These are phyloP conservation scores for Rhodamnia rubescens DNA, from an alignment of 345 rosid species.

Conservation along the genomic window DNA sequence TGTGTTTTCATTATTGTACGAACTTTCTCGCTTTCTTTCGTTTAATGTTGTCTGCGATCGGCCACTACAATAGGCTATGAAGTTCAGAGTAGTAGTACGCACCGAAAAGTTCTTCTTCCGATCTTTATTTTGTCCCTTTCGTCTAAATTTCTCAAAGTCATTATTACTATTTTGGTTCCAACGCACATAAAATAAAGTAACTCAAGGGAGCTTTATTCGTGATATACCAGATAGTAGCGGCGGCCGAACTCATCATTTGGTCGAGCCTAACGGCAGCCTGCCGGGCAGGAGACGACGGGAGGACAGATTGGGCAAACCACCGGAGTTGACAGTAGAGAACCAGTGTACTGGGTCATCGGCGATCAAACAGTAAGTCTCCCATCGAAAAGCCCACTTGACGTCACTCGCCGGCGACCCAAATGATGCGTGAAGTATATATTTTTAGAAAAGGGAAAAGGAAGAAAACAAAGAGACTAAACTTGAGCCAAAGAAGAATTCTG, in stretches of 20 bases:
- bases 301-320: neutral
- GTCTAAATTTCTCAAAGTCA: no score
- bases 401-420: constrained; percentile 49
- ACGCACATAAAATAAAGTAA: neutral
- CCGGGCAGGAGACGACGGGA: neutral
- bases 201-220: neutral
- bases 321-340: constrained; percentile 55
- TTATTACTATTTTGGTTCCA: no score
- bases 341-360: constrained; percentile 86
- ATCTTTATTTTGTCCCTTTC: no score
- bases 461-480: neutral
- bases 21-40: no score
- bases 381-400: constrained; percentile 77
- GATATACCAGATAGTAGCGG: neutral
- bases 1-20: no score
- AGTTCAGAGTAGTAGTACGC: no score
- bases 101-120: no score
- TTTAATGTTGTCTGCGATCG: no score
- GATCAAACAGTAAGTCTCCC: constrained; percentile 89
- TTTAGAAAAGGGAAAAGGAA: neutral
- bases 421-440: no score
- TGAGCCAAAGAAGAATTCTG: neutral
- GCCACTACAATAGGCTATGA: no score
- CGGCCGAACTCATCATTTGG: neutral
- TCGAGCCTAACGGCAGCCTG: neutral